These are phyloP conservation scores for Hypholoma fasciculare DNA, from an alignment of 768 basidiomycete genomes.

Conservation along the genomic window DNA sequence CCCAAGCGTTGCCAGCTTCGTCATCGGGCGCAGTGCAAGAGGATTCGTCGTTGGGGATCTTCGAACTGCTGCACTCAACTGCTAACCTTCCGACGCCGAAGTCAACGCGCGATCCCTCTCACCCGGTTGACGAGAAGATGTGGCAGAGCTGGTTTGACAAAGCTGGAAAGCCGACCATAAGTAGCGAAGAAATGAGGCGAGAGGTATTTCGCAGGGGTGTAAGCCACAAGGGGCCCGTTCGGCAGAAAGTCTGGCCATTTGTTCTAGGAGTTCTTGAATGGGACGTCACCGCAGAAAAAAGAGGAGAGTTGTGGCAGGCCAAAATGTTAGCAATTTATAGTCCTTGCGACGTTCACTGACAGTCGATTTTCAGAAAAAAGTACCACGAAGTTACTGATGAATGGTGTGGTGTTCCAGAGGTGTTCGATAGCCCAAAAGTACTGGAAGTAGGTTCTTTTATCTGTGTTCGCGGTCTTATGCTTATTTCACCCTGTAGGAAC, in stretches of 20 bases:
- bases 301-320: constrained; percentile 58
- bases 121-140: constrained; percentile 71
- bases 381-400: constrained; percentile 74
- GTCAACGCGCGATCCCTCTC: constrained; percentile 75
- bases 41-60: constrained; percentile 78
- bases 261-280: constrained; percentile 84
- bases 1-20: constrained; percentile 60
- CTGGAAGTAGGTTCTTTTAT: constrained; percentile 59
- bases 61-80: constrained; percentile 80
- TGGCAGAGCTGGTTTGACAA: constrained; percentile 82
- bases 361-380: constrained; percentile 43
- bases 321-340: constrained; percentile 50
- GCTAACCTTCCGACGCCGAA: constrained; percentile 82
- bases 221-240: constrained; percentile 46
- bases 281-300: constrained; percentile 64
- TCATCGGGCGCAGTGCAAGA: constrained; percentile 55
- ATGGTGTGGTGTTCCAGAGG: constrained; percentile 84
- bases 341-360: background rate
- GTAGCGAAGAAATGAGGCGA: constrained; percentile 66
- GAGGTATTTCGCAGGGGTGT: constrained; percentile 83
- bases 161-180: constrained; percentile 66
- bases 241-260: constrained; percentile 89
- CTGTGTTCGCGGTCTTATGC: constrained; percentile 2
- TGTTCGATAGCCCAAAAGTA: constrained; percentile 77
- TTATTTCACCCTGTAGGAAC: constrained; percentile 47